Evolutionary conservation across 768 basidiomycete species (phyloP).

Genomic region (Termitomyces sp.): DNA sequence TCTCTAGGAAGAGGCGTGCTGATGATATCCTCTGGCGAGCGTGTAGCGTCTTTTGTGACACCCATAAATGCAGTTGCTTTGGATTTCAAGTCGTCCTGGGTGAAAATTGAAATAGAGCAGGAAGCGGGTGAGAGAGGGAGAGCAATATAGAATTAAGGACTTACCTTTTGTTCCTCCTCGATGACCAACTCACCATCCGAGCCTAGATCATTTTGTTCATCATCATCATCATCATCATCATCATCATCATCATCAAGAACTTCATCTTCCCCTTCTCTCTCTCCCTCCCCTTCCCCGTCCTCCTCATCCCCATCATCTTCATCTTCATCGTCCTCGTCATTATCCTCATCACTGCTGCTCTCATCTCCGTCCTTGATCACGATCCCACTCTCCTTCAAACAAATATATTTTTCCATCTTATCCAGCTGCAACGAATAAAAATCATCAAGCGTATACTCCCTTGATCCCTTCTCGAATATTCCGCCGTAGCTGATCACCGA

Average conservation of each 20-base stretch:
- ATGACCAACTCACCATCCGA: slow-evolving; percentile 5
- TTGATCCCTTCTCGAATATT: slow-evolving; percentile 75
- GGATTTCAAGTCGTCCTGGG: slow-evolving; percentile 25
- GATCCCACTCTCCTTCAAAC: slow-evolving; percentile 63
- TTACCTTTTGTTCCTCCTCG: not conserved
- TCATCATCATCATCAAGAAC: slow-evolving; percentile 8
- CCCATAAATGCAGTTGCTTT: slow-evolving; percentile 48
- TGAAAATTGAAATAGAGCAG: too few species aligned
- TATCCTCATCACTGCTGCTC: slow-evolving; percentile 56
- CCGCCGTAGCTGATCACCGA: slow-evolving; percentile 65
- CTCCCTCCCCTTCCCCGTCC: too few species aligned
- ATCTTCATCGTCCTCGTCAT: slow-evolving; percentile 55
- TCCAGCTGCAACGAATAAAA: slow-evolving; percentile 78
- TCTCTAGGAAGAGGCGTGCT: slow-evolving; percentile 85
- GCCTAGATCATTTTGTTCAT: slow-evolving; percentile 19
- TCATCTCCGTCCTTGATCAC: slow-evolving; percentile 58
- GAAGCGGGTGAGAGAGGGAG: too few species aligned
- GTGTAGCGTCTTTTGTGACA: slow-evolving; percentile 48
- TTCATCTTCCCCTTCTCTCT: slow-evolving; percentile 13
- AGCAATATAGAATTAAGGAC: too few species aligned
- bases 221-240: too few species aligned
- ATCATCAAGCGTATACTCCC: slow-evolving; percentile 88
- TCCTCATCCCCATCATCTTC: too few species aligned
- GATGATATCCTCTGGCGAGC: slow-evolving; percentile 63
- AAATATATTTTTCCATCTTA: slow-evolving; percentile 74